These are phyloP conservation scores for Sicyos edulis DNA, from an alignment of 306 rosid genomes.

Conservation along the genomic window DNA sequence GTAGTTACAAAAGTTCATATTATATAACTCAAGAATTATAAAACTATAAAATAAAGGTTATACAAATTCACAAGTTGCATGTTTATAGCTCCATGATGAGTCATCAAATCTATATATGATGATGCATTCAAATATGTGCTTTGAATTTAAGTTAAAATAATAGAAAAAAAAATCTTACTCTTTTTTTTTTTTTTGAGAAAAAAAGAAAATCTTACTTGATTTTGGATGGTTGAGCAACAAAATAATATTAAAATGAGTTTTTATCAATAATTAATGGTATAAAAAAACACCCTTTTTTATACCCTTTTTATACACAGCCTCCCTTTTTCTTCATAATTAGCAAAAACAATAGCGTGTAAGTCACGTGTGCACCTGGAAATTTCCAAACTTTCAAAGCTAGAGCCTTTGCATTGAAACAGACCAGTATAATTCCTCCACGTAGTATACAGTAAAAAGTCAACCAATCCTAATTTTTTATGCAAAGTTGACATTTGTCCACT, in stretches of 20 bases:
- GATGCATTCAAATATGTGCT: neutral
- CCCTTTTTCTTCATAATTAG: neutral
- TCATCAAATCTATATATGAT: neutral
- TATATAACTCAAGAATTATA: neutral
- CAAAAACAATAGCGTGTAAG: constrained; percentile 28
- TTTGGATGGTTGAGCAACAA: constrained; percentile 18
- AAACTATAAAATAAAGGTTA: neutral
- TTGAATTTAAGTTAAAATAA: neutral
- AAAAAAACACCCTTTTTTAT: no score
- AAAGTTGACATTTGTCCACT: constrained; percentile 35
- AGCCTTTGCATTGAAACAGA: neutral
- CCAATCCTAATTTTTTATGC: constrained; percentile 9
- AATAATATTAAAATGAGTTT: constrained; percentile 6
- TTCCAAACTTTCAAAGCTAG: constrained; percentile 31
- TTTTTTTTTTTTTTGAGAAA: no score
- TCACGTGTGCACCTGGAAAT: constrained; percentile 31
- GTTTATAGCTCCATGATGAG: neutral
- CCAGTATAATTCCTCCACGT: constrained; percentile 28
- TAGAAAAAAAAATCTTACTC: neutral
- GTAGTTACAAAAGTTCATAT: neutral
- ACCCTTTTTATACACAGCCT: neutral
- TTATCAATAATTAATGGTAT: neutral
- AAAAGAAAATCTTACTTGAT: constrained; percentile 8
- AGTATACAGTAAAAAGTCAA: constrained; percentile 35
- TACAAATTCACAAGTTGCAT: neutral